phyloP scores from a whole-genome alignment of 371 early-diverging fungal genomes.

The Mortierella sp. region DNA sequence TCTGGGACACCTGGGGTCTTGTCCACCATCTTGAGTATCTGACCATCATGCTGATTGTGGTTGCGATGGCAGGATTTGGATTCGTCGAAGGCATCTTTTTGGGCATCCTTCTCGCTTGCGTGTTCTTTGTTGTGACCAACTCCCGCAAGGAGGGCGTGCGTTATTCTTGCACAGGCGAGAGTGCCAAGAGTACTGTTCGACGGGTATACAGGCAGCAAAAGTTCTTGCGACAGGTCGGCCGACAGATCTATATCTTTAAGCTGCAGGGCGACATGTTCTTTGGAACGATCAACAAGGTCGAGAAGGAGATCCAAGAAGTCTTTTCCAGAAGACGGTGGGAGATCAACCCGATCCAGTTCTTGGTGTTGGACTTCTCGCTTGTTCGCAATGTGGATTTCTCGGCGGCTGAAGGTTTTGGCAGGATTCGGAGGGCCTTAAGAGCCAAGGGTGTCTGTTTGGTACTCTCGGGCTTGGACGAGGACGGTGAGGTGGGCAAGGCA shows the following conservation, averaged over 20 bases:
- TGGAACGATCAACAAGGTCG: conserved; percentile 92
- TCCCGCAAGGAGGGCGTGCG: conserved; percentile 83
- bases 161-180: conserved; percentile 79
- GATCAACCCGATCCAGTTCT: conserved; percentile 78
- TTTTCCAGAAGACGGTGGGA: conserved; percentile 72
- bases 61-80: conserved; percentile 87
- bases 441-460: conserved; percentile 84
- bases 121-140: conserved; percentile 94
- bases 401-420: conserved; percentile 93
- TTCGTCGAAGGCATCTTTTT: conserved; percentile 96
- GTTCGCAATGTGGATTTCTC: conserved; percentile 96
- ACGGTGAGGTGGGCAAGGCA: conserved; percentile 78
- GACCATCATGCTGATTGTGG: conserved; percentile 87
- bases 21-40: conserved; percentile 90
- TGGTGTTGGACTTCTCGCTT: conserved; percentile 89
- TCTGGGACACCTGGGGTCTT: conserved; percentile 86
- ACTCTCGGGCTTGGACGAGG: conserved; percentile 77
- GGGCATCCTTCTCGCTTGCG: conserved; percentile 92
- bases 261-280: conserved; percentile 96
- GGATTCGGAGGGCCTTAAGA: conserved; percentile 81
- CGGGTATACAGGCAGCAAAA: conserved; percentile 89
- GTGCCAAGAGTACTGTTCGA: conserved; percentile 89
- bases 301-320: conserved; percentile 73
- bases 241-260: conserved; percentile 88
- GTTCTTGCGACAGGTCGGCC: conserved; percentile 85